Base-by-base conservation (phyloP, 2,329 filamentous ascomycete genomes). In the Gremmenia infestans region DNA sequence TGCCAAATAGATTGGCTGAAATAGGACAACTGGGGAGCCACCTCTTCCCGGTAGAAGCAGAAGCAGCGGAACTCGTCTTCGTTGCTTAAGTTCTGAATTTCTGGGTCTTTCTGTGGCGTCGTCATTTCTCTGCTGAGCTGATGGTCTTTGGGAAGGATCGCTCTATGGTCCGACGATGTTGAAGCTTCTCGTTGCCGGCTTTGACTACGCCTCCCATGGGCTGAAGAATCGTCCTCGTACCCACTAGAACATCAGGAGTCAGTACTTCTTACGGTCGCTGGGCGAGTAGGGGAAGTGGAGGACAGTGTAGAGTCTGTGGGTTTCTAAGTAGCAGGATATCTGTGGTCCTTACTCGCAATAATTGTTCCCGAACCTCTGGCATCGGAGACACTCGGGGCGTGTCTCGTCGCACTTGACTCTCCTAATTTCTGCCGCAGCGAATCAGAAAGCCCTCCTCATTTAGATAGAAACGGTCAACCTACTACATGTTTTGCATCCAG, bases 1-100 rank as follows among this genome's bases (percentile, higher is more conserved):
- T 77, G 81, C 83, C 84, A 87, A 63, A 86, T 86, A 2, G 76
- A 23, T 15, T 35, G 17, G 32, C 19, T 48, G 12, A 36, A 43
- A n/a, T 14, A 52, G 5, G 48, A 48, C 9, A 55, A 45, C 8
- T 36, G 32, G 11, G 53, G 53, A n/a, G 49, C 53, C 3, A 52
- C 48, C 23, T 55, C 22, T 42, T 52, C 53, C 36, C 53, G 42
- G 23, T 55, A 55, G 17, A 40, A 19, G 15, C 48, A 25, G 25
- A 55, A 52, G 22, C 40, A 39, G 25, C 42, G 46, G 4, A 48
- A 22, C 25, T 52, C 53, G 23, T 52, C 43, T 36, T 55, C 48
- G n/a, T 12, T 48, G 11, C 35, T 32, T 9, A 51, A 52, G 3
- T 23, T 32, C 17, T 32, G 47, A 8, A 37, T 42, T 19, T 9